Conservation (phyloP, 805 yeast genomes). For the Komagataella mondaviorum region DNA sequence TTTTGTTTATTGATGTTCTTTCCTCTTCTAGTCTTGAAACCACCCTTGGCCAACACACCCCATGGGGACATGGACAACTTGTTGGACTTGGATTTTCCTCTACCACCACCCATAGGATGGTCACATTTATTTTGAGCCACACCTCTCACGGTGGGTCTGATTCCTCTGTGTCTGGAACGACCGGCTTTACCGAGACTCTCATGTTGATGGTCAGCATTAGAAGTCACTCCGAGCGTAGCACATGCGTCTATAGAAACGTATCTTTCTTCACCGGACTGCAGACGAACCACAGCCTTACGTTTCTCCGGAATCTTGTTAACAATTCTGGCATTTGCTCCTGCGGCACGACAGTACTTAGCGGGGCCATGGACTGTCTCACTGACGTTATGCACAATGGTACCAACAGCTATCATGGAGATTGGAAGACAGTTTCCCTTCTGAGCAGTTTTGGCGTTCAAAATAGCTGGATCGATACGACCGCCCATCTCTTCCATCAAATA, state of each 20-base stretch:
- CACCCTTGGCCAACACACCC: slow-evolving; percentile 88
- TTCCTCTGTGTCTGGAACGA: slow-evolving; percentile 81
- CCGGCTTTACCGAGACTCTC: slow-evolving; percentile 94
- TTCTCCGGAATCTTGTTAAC: slow-evolving; percentile 64
- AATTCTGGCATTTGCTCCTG: slow-evolving; percentile 88
- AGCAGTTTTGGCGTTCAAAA: slow-evolving; percentile 73
- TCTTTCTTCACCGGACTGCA: slow-evolving; percentile 90
- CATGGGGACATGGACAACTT: slow-evolving; percentile 90
- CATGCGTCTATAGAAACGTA: slow-evolving; percentile 76
- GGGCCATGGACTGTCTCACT: slow-evolving; percentile 68
- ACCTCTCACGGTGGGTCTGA: slow-evolving; percentile 94
- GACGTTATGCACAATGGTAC: slow-evolving; percentile 78
- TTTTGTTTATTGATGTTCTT: slow-evolving; percentile 73
- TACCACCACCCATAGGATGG: slow-evolving; percentile 99
- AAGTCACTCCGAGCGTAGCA: slow-evolving; percentile 88
- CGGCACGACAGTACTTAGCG: slow-evolving; percentile 84
- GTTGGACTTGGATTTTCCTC: slow-evolving; percentile 97
- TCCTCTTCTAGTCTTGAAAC: slow-evolving; percentile 87
- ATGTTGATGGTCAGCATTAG: slow-evolving; percentile 87
- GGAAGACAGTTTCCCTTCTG: slow-evolving; percentile 95
- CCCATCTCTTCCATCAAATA: slow-evolving; percentile 73
- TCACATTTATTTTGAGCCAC: slow-evolving; percentile 95
- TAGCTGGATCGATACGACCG: slow-evolving; percentile 84
- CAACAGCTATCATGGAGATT: slow-evolving; percentile 84
- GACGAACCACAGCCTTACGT: slow-evolving; percentile 61